Percentiles rank a stretch among this genome's conserved stretches.
Conservation (phyloP, 1,139 yeast species). For the Candida sanyaensis region DNA sequence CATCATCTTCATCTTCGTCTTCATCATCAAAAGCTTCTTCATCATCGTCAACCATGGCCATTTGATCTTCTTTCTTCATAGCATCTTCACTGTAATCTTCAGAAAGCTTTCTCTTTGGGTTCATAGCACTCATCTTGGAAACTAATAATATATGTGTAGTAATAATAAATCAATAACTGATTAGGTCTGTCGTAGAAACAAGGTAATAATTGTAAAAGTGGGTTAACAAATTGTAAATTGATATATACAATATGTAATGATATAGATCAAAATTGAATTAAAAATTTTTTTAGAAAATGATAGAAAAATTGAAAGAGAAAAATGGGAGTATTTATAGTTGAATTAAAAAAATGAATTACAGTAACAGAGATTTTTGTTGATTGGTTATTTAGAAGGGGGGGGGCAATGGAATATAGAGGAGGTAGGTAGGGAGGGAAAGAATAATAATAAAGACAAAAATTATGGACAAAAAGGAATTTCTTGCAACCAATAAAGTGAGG, state of each 20-base stretch:
- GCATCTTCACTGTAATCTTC: constrained; percentile 10
- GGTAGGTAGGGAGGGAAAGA: not conserved
- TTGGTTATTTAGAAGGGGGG: not conserved
- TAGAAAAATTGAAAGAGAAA: not conserved
- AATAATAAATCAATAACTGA: not conserved
- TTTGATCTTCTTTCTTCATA: constrained; percentile 12
- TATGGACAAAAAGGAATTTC: not conserved
- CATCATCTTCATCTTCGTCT: constrained; percentile 9
- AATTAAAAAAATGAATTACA: no score
- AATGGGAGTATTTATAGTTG: not conserved
- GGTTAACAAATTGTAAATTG: not conserved
- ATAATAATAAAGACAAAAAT: not conserved
- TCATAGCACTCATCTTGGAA: constrained; percentile 16
- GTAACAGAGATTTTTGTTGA: no score
- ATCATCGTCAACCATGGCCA: constrained; percentile 9
- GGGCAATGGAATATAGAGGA: no score
- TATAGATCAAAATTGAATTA: not conserved
- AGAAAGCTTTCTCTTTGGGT: constrained; percentile 14
- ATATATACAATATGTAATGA: not conserved
- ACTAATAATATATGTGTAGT: not conserved
- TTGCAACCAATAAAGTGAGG: constrained; percentile 1
- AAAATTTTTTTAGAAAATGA: not conserved
- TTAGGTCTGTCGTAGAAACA: not conserved
- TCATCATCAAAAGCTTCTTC: constrained; percentile 1
- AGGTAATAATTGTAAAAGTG: not conserved